These are phyloP conservation scores for Anethum foeniculum DNA, from an alignment of 140 eudicot species.

Conservation along the genomic window DNA sequence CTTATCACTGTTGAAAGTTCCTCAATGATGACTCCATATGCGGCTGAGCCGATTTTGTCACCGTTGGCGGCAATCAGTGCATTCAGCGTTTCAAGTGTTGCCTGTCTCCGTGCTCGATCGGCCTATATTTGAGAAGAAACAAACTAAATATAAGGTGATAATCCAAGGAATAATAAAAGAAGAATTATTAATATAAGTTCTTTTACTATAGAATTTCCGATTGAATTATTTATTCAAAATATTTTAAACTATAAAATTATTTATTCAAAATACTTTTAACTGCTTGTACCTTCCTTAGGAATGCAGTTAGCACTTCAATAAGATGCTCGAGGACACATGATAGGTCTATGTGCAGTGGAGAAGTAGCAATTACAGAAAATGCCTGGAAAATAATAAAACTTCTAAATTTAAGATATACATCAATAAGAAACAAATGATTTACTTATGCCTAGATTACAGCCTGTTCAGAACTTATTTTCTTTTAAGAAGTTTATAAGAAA, in stretches of 20 bases:
- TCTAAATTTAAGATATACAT: background rate
- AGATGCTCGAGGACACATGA: slow-evolving; percentile 87
- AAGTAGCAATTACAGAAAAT: slow-evolving; percentile 89
- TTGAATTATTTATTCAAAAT: background rate
- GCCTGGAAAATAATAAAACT: slow-evolving; percentile 48
- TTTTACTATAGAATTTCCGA: too few relatives aligned
- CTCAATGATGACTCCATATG: slow-evolving; percentile 76
- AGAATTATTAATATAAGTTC: too few relatives aligned
- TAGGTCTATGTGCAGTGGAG: slow-evolving; percentile 77
- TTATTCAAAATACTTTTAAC: background rate
- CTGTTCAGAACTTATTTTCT: background rate
- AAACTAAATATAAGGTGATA: slow-evolving; percentile 3
- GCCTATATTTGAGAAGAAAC: slow-evolving; percentile 40
- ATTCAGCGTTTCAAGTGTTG: slow-evolving; percentile 81
- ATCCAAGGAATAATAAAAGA: too few relatives aligned
- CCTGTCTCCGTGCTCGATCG: slow-evolving; percentile 84
- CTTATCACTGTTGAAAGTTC: slow-evolving; percentile 91
- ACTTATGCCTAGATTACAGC: background rate
- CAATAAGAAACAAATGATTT: background rate
- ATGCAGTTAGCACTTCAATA: slow-evolving; percentile 81
- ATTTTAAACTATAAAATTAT: background rate
- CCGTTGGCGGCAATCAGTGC: slow-evolving; percentile 79
- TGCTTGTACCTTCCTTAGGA: slow-evolving; percentile 66
- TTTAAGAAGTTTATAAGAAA: too few relatives aligned
- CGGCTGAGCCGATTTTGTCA: slow-evolving; percentile 70